Conservation (phyloP, 495 filamentous ascomycete species). For the Annulohypoxylon bovei region DNA sequence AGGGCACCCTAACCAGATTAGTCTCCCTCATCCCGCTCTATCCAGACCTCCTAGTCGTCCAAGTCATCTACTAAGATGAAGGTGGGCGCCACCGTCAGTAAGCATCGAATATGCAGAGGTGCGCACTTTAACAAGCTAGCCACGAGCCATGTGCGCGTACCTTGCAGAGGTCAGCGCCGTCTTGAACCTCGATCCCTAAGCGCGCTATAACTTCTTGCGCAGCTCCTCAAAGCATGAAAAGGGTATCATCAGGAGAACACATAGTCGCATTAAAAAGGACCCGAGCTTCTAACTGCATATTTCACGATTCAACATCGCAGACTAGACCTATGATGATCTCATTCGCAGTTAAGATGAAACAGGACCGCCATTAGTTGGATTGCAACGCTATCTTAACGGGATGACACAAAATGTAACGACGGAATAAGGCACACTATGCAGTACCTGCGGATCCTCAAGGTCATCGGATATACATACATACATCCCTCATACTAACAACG, state of each 20-base stretch:
- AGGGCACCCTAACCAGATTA: slow-evolving; percentile 6
- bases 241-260: slow-evolving; percentile 3
- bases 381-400: slow-evolving; percentile 34
- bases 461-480: slow-evolving; percentile 15
- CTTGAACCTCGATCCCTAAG: not conserved
- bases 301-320: slow-evolving; percentile 4
- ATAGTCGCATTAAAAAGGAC: slow-evolving; percentile 23
- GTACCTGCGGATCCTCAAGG: slow-evolving; percentile 24
- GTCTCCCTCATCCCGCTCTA: slow-evolving; percentile 6
- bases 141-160: slow-evolving; percentile 24
- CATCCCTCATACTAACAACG: not conserved
- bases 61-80: not conserved
- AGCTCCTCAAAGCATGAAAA: slow-evolving; percentile 9
- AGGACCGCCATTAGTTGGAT: slow-evolving; percentile 5
- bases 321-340: slow-evolving; percentile 28
- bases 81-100: not conserved
- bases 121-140: slow-evolving; percentile 7
- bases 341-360: slow-evolving; percentile 32
- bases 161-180: slow-evolving; percentile 25
- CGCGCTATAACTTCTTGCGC: slow-evolving; percentile 3
- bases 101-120: slow-evolving; percentile 1
- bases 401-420: slow-evolving; percentile 26
- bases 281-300: slow-evolving; percentile 17
- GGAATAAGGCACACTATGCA: slow-evolving; percentile 20
- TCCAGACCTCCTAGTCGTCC: not conserved